phyloP scores from a whole-genome alignment of 805 yeast genomes.

The Yamadazyma olivae region DNA sequence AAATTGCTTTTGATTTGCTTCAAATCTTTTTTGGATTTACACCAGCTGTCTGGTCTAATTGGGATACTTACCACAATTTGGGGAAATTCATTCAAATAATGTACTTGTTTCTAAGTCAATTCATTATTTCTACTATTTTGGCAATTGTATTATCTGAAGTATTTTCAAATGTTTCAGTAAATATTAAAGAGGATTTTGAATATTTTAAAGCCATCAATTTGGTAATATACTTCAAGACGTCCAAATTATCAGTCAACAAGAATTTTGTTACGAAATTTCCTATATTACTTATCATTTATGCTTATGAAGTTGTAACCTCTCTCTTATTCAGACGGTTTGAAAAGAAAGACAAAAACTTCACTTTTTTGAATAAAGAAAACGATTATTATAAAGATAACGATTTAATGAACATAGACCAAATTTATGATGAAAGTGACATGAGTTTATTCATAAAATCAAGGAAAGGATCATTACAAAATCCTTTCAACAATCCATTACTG shows the following conservation, averaged over 20 bases:
- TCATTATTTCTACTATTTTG: conserved; percentile 51
- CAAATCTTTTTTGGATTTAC: conserved; percentile 57
- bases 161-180: conserved; percentile 30
- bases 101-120: conserved; percentile 53
- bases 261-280: conserved; percentile 35
- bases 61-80: conserved; percentile 45
- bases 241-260: conserved; percentile 14
- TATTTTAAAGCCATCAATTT: conserved; percentile 39
- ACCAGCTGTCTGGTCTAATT: conserved; percentile 57
- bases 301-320: conserved; percentile 28
- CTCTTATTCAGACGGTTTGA: conserved; percentile 12
- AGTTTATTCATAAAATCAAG: conserved; percentile 26
- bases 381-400: conserved; percentile 31
- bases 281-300: conserved; percentile 27
- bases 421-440: conserved; percentile 22
- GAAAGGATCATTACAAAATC: conserved; percentile 18
- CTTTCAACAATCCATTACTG: not conserved
- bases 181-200: conserved; percentile 38
- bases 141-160: conserved; percentile 51
- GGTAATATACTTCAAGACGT: conserved; percentile 33
- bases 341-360: conserved; percentile 24
- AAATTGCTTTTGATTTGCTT: conserved; percentile 50
- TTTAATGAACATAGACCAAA: conserved; percentile 17
- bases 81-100: conserved; percentile 48
- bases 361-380: conserved; percentile 27